Evolutionary conservation across 2,329 filamentous ascomycete species (phyloP), one percentile per base, ranked within the genome.

Genomic region (Cladosporium velox): DNA sequence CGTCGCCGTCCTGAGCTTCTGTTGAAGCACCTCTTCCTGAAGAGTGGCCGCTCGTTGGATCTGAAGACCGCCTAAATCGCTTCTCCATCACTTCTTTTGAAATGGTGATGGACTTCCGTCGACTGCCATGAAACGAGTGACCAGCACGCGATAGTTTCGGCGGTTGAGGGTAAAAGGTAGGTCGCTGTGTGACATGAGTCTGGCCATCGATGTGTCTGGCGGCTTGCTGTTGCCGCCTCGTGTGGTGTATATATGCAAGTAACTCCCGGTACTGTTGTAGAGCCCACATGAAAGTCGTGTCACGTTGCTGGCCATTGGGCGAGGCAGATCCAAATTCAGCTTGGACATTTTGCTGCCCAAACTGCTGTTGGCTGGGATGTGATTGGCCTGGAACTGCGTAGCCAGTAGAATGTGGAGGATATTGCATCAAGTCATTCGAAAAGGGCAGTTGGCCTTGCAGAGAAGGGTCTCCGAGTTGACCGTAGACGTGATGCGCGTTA

Each of bases 151-250:
- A 84, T 70, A 87, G 84, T 55, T 84, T 83, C 21, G 87, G 87
- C 34, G 87, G 87, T 70, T 85, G 87, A 0, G 87, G 87, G 65
- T 86, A 89, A 60, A 88, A 87, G 67, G 81, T 84, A 3, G 86
- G 86, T 70, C 86, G 84, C 52, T 80, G 72, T 28, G 79, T 68
- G 15, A 80, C 73, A 47, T 81, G 80, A 26, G 80, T 78, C 26
- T 72, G 72, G 28, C 78, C 79, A 64, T 81, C 79, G 10, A 75
- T 72, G 65, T 83, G 65, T 69, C 75, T 66, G 70, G 72, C 67
- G 11, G 79, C 76, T 32, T 78, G 73, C 65, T 76, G 77, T 32
- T 75, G 72, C 59, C 79, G 81, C 21, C 80, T 74, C 4, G 79
- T 81, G 30, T 80, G 79, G 66, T 84, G 81, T 6, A 84, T 76